Conservation (phyloP, 2,329 filamentous ascomycete species). For the Akanthomyces muscarius region DNA sequence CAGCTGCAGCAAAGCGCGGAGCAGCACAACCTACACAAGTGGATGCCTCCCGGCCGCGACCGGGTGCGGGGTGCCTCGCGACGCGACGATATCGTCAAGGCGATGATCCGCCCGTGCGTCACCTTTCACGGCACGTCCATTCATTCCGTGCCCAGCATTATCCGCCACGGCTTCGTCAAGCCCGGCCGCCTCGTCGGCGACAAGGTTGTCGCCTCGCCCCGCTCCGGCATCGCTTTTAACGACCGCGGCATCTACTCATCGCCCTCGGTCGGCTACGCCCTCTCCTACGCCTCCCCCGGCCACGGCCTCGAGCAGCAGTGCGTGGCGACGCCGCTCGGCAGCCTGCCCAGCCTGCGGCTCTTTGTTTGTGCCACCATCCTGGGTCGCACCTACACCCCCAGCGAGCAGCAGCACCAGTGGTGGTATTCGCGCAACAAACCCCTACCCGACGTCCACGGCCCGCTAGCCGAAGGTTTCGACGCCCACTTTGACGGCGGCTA, state of each 20-base stretch:
- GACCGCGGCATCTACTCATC: constrained; percentile 47
- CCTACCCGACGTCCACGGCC: constrained; percentile 19
- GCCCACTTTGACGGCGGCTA: constrained; percentile 35
- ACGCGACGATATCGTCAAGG: constrained; percentile 31
- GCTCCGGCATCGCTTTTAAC: no score
- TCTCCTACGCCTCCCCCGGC: constrained; percentile 38
- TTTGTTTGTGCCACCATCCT: constrained; percentile 45
- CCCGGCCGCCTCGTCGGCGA: no score
- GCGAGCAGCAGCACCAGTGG: no score
- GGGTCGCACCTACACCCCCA: constrained; percentile 35
- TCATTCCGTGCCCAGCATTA: constrained; percentile 37
- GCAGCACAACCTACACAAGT: not conserved
- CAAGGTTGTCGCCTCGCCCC: no score
- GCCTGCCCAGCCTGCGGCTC: constrained; percentile 37
- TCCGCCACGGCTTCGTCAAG: constrained; percentile 40
- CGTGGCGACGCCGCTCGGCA: no score
- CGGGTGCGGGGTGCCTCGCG: not conserved
- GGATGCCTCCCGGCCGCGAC: not conserved
- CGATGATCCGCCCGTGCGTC: constrained; percentile 32
- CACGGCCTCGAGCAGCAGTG: no score
- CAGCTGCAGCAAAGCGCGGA: constrained; percentile 18
- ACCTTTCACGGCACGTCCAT: constrained; percentile 40
- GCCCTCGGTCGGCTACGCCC: constrained; percentile 35
- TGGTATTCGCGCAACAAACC: no score
- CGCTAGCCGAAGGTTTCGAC: constrained; percentile 29